These are phyloP conservation scores for Cyclocybe cylindracea DNA, from an alignment of 768 basidiomycete species.

Conservation along the genomic window DNA sequence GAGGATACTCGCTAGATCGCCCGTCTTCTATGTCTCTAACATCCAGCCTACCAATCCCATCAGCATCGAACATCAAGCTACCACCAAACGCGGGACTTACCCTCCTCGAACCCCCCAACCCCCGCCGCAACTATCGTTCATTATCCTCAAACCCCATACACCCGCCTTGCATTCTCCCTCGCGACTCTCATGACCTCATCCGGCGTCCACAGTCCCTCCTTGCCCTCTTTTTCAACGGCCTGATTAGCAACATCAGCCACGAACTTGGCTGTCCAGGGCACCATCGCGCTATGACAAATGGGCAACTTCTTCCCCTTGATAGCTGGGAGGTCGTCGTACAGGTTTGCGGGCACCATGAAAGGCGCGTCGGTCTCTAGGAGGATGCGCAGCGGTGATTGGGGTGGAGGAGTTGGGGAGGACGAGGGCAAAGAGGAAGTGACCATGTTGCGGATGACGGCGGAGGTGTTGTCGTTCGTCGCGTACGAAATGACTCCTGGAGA, in stretches of 20 bases:
- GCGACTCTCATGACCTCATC: conserved; percentile 61
- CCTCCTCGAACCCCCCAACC: no score
- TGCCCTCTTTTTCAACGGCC: conserved; percentile 4
- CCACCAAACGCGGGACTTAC: no score
- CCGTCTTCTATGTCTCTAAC: no score
- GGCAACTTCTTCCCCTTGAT: conserved; percentile 65
- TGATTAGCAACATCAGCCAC: conserved; percentile 51
- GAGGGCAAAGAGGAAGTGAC: conserved; percentile 16
- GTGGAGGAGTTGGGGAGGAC: conserved; percentile 7
- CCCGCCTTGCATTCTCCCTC: conserved; percentile 59
- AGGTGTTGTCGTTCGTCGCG: conserved; percentile 70
- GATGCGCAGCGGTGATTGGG: conserved; percentile 39
- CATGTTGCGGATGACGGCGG: conserved; percentile 63
- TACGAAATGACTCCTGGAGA: conserved; percentile 76
- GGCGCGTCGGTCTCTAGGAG: conserved; percentile 87
- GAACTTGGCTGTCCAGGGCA: conserved; percentile 84
- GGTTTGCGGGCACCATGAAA: conserved; percentile 79
- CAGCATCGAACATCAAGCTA: no score
- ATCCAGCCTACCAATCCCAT: no score
- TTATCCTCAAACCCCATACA: conserved; percentile 55
- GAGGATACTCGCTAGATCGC: no score
- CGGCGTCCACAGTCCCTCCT: conserved; percentile 41
- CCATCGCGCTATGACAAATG: conserved; percentile 76
- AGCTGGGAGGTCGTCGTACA: conserved; percentile 57
- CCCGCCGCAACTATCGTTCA: no score